Percentiles rank a stretch among this genome's conserved stretches.
Conservation (phyloP, 768 basidiomycete genomes). For the Dacryopinax primogenitus region DNA sequence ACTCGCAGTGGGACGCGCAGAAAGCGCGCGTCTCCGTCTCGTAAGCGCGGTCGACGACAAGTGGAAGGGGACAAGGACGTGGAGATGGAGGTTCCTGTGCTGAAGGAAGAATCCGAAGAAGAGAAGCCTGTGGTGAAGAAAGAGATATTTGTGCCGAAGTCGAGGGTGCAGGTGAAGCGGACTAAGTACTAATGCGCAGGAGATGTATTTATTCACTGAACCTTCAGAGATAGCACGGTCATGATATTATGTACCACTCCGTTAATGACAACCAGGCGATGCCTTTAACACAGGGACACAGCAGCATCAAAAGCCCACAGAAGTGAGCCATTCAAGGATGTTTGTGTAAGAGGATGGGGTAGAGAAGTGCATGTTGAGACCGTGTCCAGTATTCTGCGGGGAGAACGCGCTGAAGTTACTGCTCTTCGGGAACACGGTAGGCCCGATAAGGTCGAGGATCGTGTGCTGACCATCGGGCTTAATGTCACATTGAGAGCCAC, state of each 20-base stretch:
- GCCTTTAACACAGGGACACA: neutral
- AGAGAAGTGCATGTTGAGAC: conserved; percentile 12
- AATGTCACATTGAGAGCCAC: conserved; percentile 10
- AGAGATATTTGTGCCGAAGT: neutral
- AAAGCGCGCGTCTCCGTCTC: neutral
- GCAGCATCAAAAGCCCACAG: neutral
- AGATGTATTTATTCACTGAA: neutral
- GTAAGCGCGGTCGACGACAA: neutral
- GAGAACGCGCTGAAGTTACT: conserved; percentile 11
- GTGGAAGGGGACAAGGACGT: neutral
- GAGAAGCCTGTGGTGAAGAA: neutral
- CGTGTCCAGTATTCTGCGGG: conserved; percentile 12
- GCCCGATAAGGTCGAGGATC: conserved; percentile 9
- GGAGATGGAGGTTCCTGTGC: neutral
- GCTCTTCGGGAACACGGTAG: conserved; percentile 11
- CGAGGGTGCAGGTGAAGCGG: neutral
- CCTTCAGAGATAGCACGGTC: too few relatives aligned
- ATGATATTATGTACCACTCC: too few relatives aligned
- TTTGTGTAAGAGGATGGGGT: conserved; percentile 10
- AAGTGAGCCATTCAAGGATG: conserved; percentile 9
- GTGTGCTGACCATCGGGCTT: conserved; percentile 12
- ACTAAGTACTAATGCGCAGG: neutral
- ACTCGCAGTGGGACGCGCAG: neutral
- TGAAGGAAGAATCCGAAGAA: conserved; percentile 4
- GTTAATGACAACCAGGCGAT: neutral